Percentiles rank a stretch among this genome's conserved stretches.
Evolutionary conservation across 139 green algal species (phyloP).

Genomic region (Klebsormidium nitens): DNA sequence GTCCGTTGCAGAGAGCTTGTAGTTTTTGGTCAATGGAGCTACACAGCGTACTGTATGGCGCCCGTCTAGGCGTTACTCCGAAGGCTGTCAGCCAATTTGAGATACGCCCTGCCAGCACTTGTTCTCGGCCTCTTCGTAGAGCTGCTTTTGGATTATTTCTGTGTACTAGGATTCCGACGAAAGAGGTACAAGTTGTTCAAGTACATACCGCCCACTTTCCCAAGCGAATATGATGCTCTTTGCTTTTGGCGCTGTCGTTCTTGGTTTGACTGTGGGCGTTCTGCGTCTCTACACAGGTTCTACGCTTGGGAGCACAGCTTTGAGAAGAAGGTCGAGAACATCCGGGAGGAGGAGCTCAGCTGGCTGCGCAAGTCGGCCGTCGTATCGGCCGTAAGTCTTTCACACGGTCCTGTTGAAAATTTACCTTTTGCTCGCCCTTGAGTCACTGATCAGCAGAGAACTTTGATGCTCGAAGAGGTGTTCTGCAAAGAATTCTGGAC

Average conservation of each 20-base stretch:
- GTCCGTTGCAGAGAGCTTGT: too few species aligned
- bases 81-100: too few species aligned
- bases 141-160: neutral
- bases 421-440: too few species aligned
- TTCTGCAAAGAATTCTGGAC: too few species aligned
- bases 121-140: neutral
- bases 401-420: too few species aligned
- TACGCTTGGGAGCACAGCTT: slow-evolving; percentile 43
- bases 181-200: neutral
- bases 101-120: neutral
- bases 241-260: neutral
- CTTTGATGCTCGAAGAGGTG: too few species aligned
- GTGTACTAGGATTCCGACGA: neutral
- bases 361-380: slow-evolving; percentile 12
- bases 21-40: too few species aligned
- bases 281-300: slow-evolving; percentile 4
- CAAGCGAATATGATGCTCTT: neutral
- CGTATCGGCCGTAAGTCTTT: too few species aligned
- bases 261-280: neutral
- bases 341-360: slow-evolving; percentile 32
- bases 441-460: too few species aligned
- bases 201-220: neutral
- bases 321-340: slow-evolving; percentile 15
- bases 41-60: too few species aligned
- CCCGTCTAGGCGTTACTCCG: too few species aligned